Percentiles rank a stretch among this genome's conserved stretches.
These are phyloP conservation scores for Kwoniella botswanensis DNA, from an alignment of 768 basidiomycete genomes.

Conservation along the genomic window DNA sequence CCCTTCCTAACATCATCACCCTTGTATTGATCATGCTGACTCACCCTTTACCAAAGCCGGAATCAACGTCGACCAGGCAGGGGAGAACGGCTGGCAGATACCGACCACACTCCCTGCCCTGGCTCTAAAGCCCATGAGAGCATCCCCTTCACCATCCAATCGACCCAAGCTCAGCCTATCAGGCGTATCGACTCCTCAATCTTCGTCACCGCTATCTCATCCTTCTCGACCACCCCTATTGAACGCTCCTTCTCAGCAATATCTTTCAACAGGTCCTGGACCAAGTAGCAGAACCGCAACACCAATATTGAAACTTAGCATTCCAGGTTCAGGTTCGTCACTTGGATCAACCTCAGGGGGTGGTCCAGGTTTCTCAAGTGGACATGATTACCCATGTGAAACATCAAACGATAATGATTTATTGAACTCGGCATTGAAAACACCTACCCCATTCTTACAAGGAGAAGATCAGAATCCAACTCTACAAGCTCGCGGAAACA, in stretches of 20 bases:
- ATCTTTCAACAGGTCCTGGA: constrained; percentile 1
- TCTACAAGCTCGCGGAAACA: constrained; percentile 33
- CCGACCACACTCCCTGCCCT: constrained; percentile 34
- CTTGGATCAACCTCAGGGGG: not conserved
- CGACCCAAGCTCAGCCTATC: constrained; percentile 52
- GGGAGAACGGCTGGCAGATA: constrained; percentile 49
- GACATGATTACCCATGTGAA: constrained; percentile 27
- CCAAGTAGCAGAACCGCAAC: constrained; percentile 8
- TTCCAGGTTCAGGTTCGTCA: constrained; percentile 26
- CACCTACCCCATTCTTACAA: constrained; percentile 22
- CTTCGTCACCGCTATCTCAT: constrained; percentile 18
- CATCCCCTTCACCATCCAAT: constrained; percentile 26
- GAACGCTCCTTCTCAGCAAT: constrained; percentile 34
- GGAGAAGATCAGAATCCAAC: constrained; percentile 51
- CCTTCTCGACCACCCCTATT: constrained; percentile 29
- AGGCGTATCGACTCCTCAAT: constrained; percentile 33
- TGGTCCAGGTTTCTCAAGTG: constrained; percentile 23
- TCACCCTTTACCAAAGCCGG: constrained; percentile 39
- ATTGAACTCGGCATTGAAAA: constrained; percentile 32
- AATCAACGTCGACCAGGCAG: constrained; percentile 50
- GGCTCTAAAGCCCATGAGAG: constrained; percentile 34
- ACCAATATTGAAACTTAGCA: constrained; percentile 34
- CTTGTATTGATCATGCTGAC: constrained; percentile 3
- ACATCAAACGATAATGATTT: constrained; percentile 20
- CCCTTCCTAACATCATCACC: not conserved